Percentiles rank a stretch among this genome's conserved stretches.
Evolutionary conservation across 768 basidiomycete species (phyloP).

Genomic region (Trametes punicea): DNA sequence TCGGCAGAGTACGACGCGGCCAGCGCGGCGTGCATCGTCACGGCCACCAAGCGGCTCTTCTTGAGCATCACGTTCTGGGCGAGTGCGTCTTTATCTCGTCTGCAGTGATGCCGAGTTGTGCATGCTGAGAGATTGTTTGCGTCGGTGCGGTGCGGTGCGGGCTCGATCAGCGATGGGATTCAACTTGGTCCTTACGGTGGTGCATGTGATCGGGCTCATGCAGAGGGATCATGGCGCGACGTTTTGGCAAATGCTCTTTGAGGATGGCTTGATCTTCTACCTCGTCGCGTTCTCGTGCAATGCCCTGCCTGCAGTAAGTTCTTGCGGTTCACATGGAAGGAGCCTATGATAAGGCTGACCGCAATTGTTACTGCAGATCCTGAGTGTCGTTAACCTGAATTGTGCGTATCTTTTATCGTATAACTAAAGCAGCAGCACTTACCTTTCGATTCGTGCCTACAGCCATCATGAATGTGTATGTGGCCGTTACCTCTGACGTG

Average conservation of each 20-base stretch:
- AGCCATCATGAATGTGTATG: slow-evolving; percentile 66
- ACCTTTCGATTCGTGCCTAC: not conserved
- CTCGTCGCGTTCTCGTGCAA: slow-evolving; percentile 63
- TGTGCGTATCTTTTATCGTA: slow-evolving; percentile 36
- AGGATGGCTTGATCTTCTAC: slow-evolving; percentile 73
- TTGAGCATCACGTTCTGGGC: slow-evolving; percentile 68
- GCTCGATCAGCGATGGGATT: slow-evolving; percentile 58
- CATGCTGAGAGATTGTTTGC: slow-evolving; percentile 5
- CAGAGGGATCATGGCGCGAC: slow-evolving; percentile 49
- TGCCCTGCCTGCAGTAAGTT: slow-evolving; percentile 60
- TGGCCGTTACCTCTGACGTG: not conserved
- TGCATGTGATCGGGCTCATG: slow-evolving; percentile 50
- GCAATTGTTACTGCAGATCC: slow-evolving; percentile 36
- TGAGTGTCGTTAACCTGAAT: slow-evolving; percentile 59
- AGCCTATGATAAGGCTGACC: not conserved
- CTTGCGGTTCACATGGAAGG: not conserved
- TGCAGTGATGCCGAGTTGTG: not conserved
- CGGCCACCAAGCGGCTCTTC: slow-evolving; percentile 49
- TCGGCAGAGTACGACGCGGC: slow-evolving; percentile 47
- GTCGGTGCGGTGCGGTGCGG: not conserved
- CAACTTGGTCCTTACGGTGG: slow-evolving; percentile 56
- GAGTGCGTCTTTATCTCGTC: slow-evolving; percentile 41
- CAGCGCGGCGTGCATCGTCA: slow-evolving; percentile 46
- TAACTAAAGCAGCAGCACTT: not conserved
- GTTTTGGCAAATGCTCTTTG: slow-evolving; percentile 68